phyloP scores from a whole-genome alignment of 129 eudicot species.

The Erigeron canadensis region DNA sequence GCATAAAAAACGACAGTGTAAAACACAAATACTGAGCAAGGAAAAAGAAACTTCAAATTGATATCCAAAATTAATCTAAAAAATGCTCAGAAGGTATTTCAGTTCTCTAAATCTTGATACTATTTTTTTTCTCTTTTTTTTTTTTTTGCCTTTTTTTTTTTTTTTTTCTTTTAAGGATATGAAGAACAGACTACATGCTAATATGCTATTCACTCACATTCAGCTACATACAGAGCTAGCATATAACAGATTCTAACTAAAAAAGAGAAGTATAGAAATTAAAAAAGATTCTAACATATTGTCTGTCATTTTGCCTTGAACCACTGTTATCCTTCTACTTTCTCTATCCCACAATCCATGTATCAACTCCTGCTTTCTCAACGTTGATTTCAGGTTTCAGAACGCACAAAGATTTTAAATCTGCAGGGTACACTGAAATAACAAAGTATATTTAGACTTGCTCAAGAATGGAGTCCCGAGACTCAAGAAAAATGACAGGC shows the following conservation, averaged over 20 bases:
- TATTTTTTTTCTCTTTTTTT: not conserved
- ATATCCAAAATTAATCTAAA: slow-evolving; percentile 34
- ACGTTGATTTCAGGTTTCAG: slow-evolving; percentile 8
- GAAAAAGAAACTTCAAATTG: slow-evolving; percentile 11
- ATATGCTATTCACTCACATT: slow-evolving; percentile 30
- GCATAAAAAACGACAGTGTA: not conserved
- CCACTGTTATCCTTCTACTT: slow-evolving; percentile 27
- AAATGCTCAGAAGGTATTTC: slow-evolving; percentile 14
- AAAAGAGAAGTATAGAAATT: not conserved
- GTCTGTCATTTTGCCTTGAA: slow-evolving; percentile 24
- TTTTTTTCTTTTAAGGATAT: slow-evolving; percentile 14
- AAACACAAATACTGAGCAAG: not conserved
- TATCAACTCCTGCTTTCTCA: slow-evolving; percentile 27
- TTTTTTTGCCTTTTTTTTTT: not conserved
- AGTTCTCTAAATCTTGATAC: slow-evolving; percentile 15
- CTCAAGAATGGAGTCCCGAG: not conserved
- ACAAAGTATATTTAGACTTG: slow-evolving; percentile 2
- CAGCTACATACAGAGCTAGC: slow-evolving; percentile 39
- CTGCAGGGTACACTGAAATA: slow-evolving; percentile 18
- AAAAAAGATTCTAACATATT: slow-evolving; percentile 19
- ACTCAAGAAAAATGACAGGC: not conserved
- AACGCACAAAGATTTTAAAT: slow-evolving; percentile 16
- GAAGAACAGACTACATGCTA: slow-evolving; percentile 32
- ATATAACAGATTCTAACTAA: slow-evolving; percentile 28
- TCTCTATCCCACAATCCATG: slow-evolving; percentile 23